phyloP scores from a whole-genome alignment of 176 grass and related monocot genomes.

The maize (Zea mays) region Zm-B73-REFERENCE-NAM-5.0 NC_050104.1:16835001-16835500 shows the following conservation, averaged over 20 bases:
- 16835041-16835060: neutral
- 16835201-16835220: neutral
- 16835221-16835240: neutral
- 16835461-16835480: neutral
- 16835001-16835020: neutral
- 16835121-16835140: neutral
- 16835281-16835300: neutral
- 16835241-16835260: too few relatives aligned
- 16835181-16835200: neutral
- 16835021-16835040: neutral
- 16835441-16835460: neutral
- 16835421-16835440: too few relatives aligned
- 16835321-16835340: neutral
- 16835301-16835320: neutral
- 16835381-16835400: too few relatives aligned
- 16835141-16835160: neutral
- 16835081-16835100: neutral
- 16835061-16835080: neutral
- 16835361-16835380: neutral
- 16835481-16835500: neutral
- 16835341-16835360: neutral
- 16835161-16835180: neutral
- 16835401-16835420: too few relatives aligned
- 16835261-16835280: too few relatives aligned
- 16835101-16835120: too few relatives aligned